Conservation (phyloP, 192 early-diverging fungal species). For the Allomyces arbusculus region DNA sequence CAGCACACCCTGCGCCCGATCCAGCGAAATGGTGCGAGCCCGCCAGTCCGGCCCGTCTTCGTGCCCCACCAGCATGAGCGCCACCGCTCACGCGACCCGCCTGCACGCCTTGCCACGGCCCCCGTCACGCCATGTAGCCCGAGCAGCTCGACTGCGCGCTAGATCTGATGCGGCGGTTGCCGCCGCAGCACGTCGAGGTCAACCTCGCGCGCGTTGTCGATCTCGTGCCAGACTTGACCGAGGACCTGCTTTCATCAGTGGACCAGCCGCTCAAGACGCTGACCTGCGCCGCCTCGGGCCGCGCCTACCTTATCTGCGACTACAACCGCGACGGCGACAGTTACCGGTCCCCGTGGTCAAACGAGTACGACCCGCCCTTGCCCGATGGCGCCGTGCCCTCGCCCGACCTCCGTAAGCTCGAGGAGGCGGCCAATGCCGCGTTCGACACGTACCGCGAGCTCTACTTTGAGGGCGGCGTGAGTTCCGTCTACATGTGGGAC, state of each 20-base stretch:
- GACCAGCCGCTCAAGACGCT: constrained; percentile 79
- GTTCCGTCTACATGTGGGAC: constrained; percentile 94
- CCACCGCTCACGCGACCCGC: no score
- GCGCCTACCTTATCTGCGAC: constrained; percentile 75
- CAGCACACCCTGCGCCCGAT: no score
- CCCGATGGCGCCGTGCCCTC: constrained; percentile 61
- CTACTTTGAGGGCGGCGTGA: constrained; percentile 84
- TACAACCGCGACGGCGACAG: constrained; percentile 94
- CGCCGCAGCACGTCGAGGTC: constrained; percentile 73
- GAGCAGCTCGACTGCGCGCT: constrained; percentile 70
- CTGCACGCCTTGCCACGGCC: no score
- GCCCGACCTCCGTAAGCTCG: constrained; percentile 62
- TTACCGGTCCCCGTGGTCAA: constrained; percentile 94
- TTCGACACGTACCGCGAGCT: constrained; percentile 91
- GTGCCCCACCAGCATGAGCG: no score
- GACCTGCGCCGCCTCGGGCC: constrained; percentile 44
- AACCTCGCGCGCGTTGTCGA: constrained; percentile 67
- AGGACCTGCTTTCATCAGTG: constrained; percentile 74
- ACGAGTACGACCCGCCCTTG: constrained; percentile 75
- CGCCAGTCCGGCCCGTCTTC: no score
- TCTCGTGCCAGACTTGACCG: constrained; percentile 63
- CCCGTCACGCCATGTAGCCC: no score
- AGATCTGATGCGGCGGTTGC: constrained; percentile 93
- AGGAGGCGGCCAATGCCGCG: constrained; percentile 80
- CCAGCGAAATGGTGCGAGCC: no score